Base-by-base conservation (phyloP, 2,329 filamentous ascomycete genomes). In the Penicillium psychrosexuale region DNA sequence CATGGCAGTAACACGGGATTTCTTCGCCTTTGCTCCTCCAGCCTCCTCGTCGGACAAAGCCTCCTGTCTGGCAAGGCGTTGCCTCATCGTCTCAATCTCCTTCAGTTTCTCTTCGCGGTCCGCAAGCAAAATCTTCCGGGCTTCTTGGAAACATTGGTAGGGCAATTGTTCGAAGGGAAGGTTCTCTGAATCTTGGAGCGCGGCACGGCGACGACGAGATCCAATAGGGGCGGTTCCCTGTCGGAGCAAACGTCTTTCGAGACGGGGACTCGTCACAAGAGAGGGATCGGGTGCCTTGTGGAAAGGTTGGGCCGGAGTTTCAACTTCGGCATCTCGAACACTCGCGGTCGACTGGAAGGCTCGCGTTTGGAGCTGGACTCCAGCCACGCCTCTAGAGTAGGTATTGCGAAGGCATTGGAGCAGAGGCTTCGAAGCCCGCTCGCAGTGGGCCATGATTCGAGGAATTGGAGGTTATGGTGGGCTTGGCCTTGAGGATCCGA, bases 121-220 rank as follows among this genome's bases (percentile, higher is more conserved):
- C 51, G 84, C 84, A 50, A 85, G 81, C 53, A 99, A 79, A 46
- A 97, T 76, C 71, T 91, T 90, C 60, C 92, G 85, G 38, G 94
- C 94, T 77, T 97, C 92, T 76, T 99, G 94, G 78, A 97, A 99
- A 75, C 90, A 94, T 81, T 97, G 93, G 77, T 95, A 99, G 17
- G 94, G 94, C 63, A 99, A 79, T 71, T 93, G 89, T 78, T 96
- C 91, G 70, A 99, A 97, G 27, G 92, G 91, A 47, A 96, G 78
- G 66, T 87, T 82, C 59, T 81, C 60, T 78, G 82, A 65, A 78
- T 83, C 67, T 81, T 77, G 84, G 57, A 92, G 73, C 28, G 89
- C 89, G 28, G 85, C 84, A 70, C 93, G 87, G 60, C 92, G 87
- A 79, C 92, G 85, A 65, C 92, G 86, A 43, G 91, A 96, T 47